Evolutionary conservation across 1,284 basidiomycete genomes (phyloP).

Genomic region (Rhizoctonia solani): DNA sequence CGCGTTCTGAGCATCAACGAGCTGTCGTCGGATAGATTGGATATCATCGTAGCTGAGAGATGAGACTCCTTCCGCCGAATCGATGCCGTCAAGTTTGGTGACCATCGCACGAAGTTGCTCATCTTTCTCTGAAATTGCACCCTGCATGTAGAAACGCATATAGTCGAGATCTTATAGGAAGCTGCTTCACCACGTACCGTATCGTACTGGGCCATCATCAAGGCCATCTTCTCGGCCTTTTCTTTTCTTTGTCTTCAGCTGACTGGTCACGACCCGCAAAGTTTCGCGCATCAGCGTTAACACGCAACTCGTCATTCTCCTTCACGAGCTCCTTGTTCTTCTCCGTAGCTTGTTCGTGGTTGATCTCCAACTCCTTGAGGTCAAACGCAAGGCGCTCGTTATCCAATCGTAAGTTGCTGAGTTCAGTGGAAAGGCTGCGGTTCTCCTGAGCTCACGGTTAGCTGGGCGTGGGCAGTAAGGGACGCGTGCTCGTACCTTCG

Average conservation of each 20-base stretch:
- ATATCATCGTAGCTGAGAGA: constrained; percentile 76
- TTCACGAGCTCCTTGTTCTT: constrained; percentile 86
- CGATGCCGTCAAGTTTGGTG: constrained; percentile 78
- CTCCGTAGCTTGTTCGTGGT: constrained; percentile 95
- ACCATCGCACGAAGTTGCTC: constrained; percentile 85
- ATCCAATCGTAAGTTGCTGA: constrained; percentile 91
- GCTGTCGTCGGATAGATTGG: constrained; percentile 77
- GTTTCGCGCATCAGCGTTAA: constrained; percentile 79
- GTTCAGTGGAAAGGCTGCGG: constrained; percentile 84
- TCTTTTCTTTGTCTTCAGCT: constrained; percentile 95
- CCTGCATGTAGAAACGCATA: constrained; percentile 53
- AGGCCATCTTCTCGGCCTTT: constrained; percentile 99
- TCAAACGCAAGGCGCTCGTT: constrained; percentile 94
- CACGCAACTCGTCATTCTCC: constrained; percentile 90
- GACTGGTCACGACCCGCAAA: constrained; percentile 77
- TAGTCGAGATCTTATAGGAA: constrained; percentile 23
- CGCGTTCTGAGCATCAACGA: constrained; percentile 85
- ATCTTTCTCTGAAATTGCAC: constrained; percentile 90
- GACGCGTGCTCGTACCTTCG: constrained; percentile 57
- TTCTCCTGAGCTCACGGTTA: constrained; percentile 68
- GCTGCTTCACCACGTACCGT: constrained; percentile 55
- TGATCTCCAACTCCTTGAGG: constrained; percentile 92
- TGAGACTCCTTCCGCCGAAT: constrained; percentile 59
- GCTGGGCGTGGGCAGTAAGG: neutral
- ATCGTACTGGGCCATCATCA: constrained; percentile 99